phyloP scores from a whole-genome alignment of 2,329 filamentous ascomycete genomes.

The Diplodia scrobiculata region DNA sequence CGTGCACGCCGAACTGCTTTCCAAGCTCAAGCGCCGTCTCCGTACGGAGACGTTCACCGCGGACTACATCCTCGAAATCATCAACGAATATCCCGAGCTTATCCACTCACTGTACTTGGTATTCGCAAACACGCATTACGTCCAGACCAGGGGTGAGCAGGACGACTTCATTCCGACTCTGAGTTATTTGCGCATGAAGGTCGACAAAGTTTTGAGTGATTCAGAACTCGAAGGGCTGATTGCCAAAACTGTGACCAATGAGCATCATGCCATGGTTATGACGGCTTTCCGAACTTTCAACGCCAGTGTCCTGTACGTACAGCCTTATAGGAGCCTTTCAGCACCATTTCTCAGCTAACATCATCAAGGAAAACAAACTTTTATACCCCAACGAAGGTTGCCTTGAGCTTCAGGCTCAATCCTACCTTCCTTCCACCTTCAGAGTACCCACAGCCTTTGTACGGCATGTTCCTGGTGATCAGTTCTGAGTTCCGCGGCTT shows the following conservation, averaged over 20 bases:
- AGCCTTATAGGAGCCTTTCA: not conserved
- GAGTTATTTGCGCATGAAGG: constrained; percentile 66
- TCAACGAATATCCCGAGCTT: constrained; percentile 82
- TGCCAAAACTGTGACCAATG: constrained; percentile 60
- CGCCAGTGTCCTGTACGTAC: constrained; percentile 65
- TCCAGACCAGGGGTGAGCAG: constrained; percentile 64
- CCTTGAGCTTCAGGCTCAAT: constrained; percentile 91
- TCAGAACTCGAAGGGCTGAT: constrained; percentile 46
- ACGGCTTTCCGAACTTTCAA: constrained; percentile 96
- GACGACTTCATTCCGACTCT: constrained; percentile 72
- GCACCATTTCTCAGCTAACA: not conserved
- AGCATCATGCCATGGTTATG: constrained; percentile 99
- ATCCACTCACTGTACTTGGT: constrained; percentile 86
- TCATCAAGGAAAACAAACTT: constrained; percentile 79
- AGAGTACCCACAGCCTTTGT: constrained; percentile 91
- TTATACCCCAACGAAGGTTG: constrained; percentile 97
- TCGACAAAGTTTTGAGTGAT: constrained; percentile 60
- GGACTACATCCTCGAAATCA: constrained; percentile 97
- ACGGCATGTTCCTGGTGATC: constrained; percentile 98
- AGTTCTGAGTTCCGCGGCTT: constrained; percentile 96
- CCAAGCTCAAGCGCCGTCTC: constrained; percentile 92
- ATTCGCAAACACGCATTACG: constrained; percentile 85
- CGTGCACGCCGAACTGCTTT: constrained; percentile 80
- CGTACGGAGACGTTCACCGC: constrained; percentile 97
- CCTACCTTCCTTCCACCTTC: constrained; percentile 83